phyloP scores from a whole-genome alignment of 495 filamentous ascomycete species.

The Cetradonia linearis region DNA sequence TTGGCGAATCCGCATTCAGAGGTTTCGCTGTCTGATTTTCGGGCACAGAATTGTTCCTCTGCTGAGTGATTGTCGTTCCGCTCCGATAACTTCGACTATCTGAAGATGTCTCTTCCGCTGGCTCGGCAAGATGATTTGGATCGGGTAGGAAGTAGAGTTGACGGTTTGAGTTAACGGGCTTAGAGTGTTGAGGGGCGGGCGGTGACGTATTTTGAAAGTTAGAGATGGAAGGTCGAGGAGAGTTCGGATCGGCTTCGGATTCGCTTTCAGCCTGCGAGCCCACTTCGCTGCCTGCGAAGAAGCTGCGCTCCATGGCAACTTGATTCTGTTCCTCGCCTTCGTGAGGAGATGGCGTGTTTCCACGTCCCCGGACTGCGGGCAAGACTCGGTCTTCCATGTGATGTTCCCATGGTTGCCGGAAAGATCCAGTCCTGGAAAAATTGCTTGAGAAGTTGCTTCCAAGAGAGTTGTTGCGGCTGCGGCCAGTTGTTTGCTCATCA shows the following conservation, averaged over 20 bases:
- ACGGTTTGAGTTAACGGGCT: background rate
- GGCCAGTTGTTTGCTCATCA: slow-evolving; percentile 27
- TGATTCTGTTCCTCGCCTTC: slow-evolving; percentile 14
- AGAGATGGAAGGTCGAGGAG: background rate
- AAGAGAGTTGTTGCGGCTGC: slow-evolving; percentile 34
- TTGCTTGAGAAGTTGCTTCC: slow-evolving; percentile 37
- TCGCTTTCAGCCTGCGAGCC: slow-evolving; percentile 17
- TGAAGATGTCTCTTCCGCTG: slow-evolving; percentile 26
- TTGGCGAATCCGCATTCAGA: slow-evolving; percentile 58
- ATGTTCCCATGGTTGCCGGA: slow-evolving; percentile 19
- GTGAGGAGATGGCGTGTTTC: slow-evolving; percentile 10
- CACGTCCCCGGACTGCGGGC: slow-evolving; percentile 15
- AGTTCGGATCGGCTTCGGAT: slow-evolving; percentile 19
- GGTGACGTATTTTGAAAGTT: slow-evolving; percentile 4
- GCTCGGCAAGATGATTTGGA: slow-evolving; percentile 14
- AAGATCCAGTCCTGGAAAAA: slow-evolving; percentile 38
- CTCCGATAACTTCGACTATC: slow-evolving; percentile 27
- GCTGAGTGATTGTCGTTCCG: slow-evolving; percentile 22
- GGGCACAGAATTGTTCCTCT: background rate
- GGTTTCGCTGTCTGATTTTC: background rate
- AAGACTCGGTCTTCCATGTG: slow-evolving; percentile 15
- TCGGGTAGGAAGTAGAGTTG: slow-evolving; percentile 9
- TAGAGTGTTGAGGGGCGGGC: background rate
- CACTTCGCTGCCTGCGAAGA: slow-evolving; percentile 38
- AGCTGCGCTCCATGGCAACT: slow-evolving; percentile 27